phyloP scores from a whole-genome alignment of 1,284 basidiomycete genomes.

The Ceratobasidium sp. region DNA sequence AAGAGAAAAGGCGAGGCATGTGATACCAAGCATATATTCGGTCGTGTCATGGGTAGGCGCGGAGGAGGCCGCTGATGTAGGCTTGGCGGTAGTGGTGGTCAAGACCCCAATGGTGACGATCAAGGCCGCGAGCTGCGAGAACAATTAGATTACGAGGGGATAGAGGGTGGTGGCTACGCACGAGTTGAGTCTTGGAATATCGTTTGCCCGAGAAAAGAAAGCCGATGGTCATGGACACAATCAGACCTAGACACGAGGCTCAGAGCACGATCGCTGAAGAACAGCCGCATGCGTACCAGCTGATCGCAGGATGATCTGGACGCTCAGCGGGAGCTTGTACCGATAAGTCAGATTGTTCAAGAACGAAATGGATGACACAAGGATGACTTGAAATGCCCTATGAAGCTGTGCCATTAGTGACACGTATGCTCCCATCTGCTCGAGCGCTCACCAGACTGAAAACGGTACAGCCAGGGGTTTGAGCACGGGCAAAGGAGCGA shows the following conservation, averaged over 20 bases:
- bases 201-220: conserved; percentile 65
- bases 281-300: conserved; percentile 67
- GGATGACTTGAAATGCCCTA: conserved; percentile 73
- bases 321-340: conserved; percentile 79
- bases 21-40: conserved; percentile 76
- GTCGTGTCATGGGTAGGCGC: conserved; percentile 51
- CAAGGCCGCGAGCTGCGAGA: conserved; percentile 68
- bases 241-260: conserved; percentile 59
- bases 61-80: conserved; percentile 56
- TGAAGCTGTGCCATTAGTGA: conserved; percentile 86
- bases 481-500: conserved; percentile 59
- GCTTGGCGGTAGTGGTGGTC: conserved; percentile 76
- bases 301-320: conserved; percentile 90
- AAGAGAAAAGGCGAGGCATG: conserved; percentile 75
- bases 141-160: conserved; percentile 20
- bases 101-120: conserved; percentile 81
- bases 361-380: conserved; percentile 75
- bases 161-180: conserved; percentile 54
- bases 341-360: conserved; percentile 90
- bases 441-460: conserved; percentile 77
- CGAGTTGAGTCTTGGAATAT: conserved; percentile 73
- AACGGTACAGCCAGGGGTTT: conserved; percentile 78
- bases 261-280: conserved; percentile 40
- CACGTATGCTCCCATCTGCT: conserved; percentile 74
- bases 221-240: conserved; percentile 75